Evolutionary conservation across 106 monocot species (phyloP), one percentile per base, ranked within the genome.

Genomic region (Acorus gramineus): DNA sequence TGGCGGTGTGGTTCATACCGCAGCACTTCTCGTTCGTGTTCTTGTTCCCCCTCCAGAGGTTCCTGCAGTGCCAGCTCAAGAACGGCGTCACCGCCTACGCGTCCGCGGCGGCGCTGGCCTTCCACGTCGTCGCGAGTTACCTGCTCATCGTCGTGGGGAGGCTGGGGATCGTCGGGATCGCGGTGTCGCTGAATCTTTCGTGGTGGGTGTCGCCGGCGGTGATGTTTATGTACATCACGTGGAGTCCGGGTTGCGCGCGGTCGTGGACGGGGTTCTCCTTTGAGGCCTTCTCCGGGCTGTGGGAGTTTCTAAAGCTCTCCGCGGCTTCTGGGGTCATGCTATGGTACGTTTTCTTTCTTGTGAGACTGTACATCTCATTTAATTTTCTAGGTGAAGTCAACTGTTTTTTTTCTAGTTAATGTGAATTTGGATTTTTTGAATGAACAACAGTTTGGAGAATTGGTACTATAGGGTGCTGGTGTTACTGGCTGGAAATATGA

Each of bases 381-480:
- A 28, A 28, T 28, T 28, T 28, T 28, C 28, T 28, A 28, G 28
- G 1, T 28, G 28, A 28, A 28, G 0, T n/a, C n/a, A 49, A 50
- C 6, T 2, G 7, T 51, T 47, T 2, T 4, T 42, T 42, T 28
- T 28, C 8, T 64, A 42, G 12, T 53, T 2, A 3, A 7, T 43
- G 47, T 6, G 1, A 42, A 56, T 48, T 14, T 59, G 0, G 8
- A 28, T 71, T 44, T 1, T 52, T 60, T 58, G 42, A 0, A 28
- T 28, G 28, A 13, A 5, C n/a, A 47, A 52, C 84, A 93, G 92
- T 65, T 73, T 93, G 80, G 87, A 93, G 82, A 82, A 78, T 60
- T 93, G 92, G 92, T 85, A 87, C 62, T 85, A 85, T 49, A 73
- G 73, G 55, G 67, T 85, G n/a, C 52, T 93, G 48, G 12, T 93